These are phyloP conservation scores for Dissophora ornata DNA, from an alignment of 192 early-diverging fungal genomes.

Conservation along the genomic window DNA sequence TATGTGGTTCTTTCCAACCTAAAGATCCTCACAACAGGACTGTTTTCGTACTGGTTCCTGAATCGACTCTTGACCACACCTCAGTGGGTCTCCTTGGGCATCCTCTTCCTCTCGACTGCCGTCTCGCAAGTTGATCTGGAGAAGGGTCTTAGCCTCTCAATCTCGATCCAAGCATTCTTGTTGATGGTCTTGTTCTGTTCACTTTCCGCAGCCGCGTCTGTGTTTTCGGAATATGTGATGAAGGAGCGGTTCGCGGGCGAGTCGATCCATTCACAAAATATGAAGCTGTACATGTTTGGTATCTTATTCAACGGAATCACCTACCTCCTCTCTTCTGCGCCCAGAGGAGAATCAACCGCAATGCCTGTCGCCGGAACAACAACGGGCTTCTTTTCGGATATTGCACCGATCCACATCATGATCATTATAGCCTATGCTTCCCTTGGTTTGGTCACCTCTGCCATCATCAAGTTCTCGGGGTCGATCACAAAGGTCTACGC, in stretches of 20 bases:
- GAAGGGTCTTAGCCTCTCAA: constrained; percentile 24
- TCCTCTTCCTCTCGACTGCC: constrained; percentile 49
- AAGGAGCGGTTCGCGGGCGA: constrained; percentile 49
- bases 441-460: constrained; percentile 51
- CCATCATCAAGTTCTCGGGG: constrained; percentile 56
- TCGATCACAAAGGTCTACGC: constrained; percentile 57
- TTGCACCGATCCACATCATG: constrained; percentile 43
- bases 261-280: constrained; percentile 55
- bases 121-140: constrained; percentile 50
- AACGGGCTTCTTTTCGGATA: constrained; percentile 34
- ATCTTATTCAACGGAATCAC: constrained; percentile 53
- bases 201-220: constrained; percentile 47
- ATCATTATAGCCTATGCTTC: constrained; percentile 43
- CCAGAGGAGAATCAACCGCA: too few species aligned
- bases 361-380: too few species aligned
- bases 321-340: constrained; percentile 40
- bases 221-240: constrained; percentile 58
- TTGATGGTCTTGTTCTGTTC: constrained; percentile 51
- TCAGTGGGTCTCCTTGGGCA: constrained; percentile 47
- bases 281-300: constrained; percentile 57
- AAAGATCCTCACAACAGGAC: constrained; percentile 55
- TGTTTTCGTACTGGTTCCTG: constrained; percentile 51
- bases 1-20: constrained; percentile 53
- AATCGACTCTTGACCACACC: constrained; percentile 26
- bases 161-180: constrained; percentile 42